These are phyloP conservation scores for Tubosaeta sp. DNA, from an alignment of 768 basidiomycete genomes.

Conservation along the genomic window DNA sequence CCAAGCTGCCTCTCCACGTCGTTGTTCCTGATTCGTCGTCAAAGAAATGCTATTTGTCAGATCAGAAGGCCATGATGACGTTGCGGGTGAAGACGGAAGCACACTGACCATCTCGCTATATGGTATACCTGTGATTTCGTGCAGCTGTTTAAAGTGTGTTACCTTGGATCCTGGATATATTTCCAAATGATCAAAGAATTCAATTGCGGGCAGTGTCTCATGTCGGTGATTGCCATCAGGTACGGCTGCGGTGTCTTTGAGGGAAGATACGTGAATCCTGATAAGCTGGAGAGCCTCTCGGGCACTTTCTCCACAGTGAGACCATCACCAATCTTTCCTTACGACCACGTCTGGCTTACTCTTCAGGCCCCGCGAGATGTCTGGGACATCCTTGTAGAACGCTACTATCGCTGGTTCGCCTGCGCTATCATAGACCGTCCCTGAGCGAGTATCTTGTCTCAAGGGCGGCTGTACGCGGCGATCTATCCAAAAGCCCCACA, in stretches of 20 bases:
- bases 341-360: slow-evolving; percentile 44
- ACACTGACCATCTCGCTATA: slow-evolving; percentile 71
- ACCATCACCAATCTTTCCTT: background rate
- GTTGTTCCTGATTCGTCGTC: slow-evolving; percentile 61
- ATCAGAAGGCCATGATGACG: background rate
- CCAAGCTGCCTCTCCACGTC: slow-evolving; percentile 53
- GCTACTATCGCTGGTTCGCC: slow-evolving; percentile 36
- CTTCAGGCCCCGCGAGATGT: slow-evolving; percentile 59
- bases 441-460: slow-evolving; percentile 35
- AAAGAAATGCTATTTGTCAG: slow-evolving; percentile 50
- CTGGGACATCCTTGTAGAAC: slow-evolving; percentile 76
- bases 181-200: slow-evolving; percentile 66
- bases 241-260: slow-evolving; percentile 19
- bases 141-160: slow-evolving; percentile 71
- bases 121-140: slow-evolving; percentile 68
- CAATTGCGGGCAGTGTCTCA: slow-evolving; percentile 43
- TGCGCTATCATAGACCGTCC: slow-evolving; percentile 23
- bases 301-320: slow-evolving; percentile 46
- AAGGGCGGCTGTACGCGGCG: slow-evolving; percentile 64
- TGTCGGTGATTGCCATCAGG: slow-evolving; percentile 8
- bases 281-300: slow-evolving; percentile 66
- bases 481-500: slow-evolving; percentile 89
- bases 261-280: slow-evolving; percentile 43
- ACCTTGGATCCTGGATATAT: slow-evolving; percentile 83
- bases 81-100: background rate